Percentiles rank a stretch among this genome's conserved stretches.
Evolutionary conservation across 2,329 filamentous ascomycete species (phyloP).

Genomic region (Pestalotiopsis sp.): DNA sequence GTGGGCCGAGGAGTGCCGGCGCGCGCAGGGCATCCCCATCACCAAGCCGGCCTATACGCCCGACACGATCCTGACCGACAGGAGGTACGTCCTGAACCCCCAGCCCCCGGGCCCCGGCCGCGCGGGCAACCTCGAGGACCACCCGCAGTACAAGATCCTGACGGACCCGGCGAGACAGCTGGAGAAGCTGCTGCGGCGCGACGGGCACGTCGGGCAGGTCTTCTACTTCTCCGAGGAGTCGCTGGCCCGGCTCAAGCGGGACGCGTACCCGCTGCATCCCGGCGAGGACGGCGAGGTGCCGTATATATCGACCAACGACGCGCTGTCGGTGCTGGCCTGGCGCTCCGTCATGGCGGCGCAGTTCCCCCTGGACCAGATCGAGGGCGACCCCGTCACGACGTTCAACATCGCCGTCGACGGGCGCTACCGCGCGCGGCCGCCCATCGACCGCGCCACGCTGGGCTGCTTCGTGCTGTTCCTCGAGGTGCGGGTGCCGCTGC

Average conservation of each 20-base stretch:
- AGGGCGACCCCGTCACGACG: neutral
- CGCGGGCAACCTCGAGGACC: neutral
- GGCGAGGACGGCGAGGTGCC: neutral
- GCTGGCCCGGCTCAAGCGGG: neutral
- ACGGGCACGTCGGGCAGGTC: neutral
- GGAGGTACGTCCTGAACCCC: neutral
- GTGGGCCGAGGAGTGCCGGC: conserved; percentile 39
- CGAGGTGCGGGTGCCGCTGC: neutral
- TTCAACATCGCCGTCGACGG: conserved; percentile 3
- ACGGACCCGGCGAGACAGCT: neutral
- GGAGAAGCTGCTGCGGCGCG: neutral
- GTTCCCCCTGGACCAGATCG: neutral
- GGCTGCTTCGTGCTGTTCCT: conserved; percentile 2
- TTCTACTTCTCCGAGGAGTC: conserved; percentile 5
- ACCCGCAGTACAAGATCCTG: neutral
- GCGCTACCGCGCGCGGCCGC: neutral
- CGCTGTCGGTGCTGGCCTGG: conserved; percentile 2
- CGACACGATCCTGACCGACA: neutral
- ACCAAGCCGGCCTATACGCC: neutral
- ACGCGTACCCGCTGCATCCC: neutral
- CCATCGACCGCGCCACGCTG: neutral
- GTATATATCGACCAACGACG: neutral
- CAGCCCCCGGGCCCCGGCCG: neutral
- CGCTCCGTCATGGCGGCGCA: conserved; percentile 3
- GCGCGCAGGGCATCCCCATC: conserved; percentile 23